Conservation (phyloP, 1,139 yeast genomes). For the Kurtzmaniella quercitrusa region DNA sequence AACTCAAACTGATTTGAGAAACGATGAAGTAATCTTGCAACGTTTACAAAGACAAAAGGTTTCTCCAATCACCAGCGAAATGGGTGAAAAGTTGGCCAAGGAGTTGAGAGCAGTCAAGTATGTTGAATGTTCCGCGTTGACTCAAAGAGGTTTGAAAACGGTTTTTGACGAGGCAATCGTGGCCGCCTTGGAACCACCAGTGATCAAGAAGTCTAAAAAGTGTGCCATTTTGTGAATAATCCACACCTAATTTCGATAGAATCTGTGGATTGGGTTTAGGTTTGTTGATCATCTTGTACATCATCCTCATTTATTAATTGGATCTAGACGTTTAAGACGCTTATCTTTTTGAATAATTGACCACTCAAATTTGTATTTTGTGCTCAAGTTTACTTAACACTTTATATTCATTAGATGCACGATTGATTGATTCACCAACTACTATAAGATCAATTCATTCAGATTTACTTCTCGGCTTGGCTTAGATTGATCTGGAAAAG, state of each 20-base stretch:
- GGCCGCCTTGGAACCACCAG: constrained; percentile 91
- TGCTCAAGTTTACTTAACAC: too few species aligned
- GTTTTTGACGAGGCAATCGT: constrained; percentile 97
- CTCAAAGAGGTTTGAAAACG: constrained; percentile 92
- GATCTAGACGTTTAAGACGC: too few species aligned
- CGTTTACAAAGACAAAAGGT: constrained; percentile 88
- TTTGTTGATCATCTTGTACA: not conserved
- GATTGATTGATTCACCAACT: not conserved
- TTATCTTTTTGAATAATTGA: too few species aligned
- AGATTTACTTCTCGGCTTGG: too few species aligned
- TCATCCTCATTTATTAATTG: not conserved
- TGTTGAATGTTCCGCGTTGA: constrained; percentile 96
- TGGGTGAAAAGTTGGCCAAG: constrained; percentile 89
- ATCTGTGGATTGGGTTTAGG: not conserved
- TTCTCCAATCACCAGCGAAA: constrained; percentile 79
- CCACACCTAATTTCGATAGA: not conserved
- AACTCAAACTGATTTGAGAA: constrained; percentile 91
- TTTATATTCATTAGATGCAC: too few species aligned
- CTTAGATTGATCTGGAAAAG: not conserved
- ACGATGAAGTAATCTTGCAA: constrained; percentile 85
- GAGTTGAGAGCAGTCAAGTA: constrained; percentile 94
- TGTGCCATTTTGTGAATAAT: constrained; percentile 65
- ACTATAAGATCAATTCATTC: not conserved
- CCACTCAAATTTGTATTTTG: too few species aligned
- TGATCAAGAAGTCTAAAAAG: constrained; percentile 74